Base-by-base conservation (phyloP, 1,139 yeast species). In the Saccharomyces hybrid region DNA sequence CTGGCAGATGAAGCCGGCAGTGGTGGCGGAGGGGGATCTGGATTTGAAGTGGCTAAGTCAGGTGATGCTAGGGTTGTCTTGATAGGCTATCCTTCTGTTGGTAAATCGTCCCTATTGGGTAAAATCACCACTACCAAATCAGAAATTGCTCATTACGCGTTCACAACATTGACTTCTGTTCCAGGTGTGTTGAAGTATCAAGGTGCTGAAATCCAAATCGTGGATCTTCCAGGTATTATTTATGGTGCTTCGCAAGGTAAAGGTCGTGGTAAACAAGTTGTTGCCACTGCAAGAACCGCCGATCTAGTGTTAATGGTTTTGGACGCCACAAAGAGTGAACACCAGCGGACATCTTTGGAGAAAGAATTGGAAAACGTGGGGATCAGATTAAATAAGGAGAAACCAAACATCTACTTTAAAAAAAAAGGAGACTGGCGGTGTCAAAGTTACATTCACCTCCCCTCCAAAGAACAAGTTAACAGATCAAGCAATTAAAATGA, bases 21-120 rank as follows among this genome's bases (percentile, higher is more conserved):
- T 9, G 63, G 66, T 47, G 83, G 87, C 8, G 84, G 86, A 24
- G 79, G 75, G 4, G 95, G 97, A 3, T 88, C 86, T 62, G 99
- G 99, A 0, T 93, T 93, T 69, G 99, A 93, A 72, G 97, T 93
- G 3, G 84, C 91, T 53, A 93, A 93, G 69, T 87, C 95, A 34
- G 99, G 99, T 29, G 97, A 91, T 76, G 98, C 98, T 0, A 78
- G 99, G 61, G 97, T 89, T 1, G 95, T 95, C 16, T 76, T 93
- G 54, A 91, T 93, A 72, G 99, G 99, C 51, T 93, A 91, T 71
- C 99, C 99, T 9, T 90, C 97, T 2, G 99, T 93, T 27, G 99
- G 99, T 71, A 93, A 93, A 69, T 90, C 97, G 1, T 88, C 97
- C 1, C 81, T 93, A 61, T 76, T 93, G 56, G 83, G 88, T 38